Percentiles rank a stretch among this genome's conserved stretches.
Evolutionary conservation across 179 eudicot species (phyloP).

Genomic region (Pouteria campechiana): DNA sequence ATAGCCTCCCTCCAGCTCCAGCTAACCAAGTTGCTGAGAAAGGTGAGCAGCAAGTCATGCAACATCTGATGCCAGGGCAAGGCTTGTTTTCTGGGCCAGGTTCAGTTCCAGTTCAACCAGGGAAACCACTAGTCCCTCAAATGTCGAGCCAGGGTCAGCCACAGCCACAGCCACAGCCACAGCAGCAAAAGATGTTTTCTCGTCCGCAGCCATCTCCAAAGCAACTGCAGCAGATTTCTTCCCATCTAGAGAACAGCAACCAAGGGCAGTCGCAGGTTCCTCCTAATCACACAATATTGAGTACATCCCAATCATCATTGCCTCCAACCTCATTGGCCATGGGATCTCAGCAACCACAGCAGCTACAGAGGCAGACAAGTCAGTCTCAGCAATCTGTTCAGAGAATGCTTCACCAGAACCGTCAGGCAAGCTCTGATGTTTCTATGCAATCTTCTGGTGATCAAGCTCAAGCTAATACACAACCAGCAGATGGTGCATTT

Average conservation of each 20-base stretch:
- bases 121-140: constrained; percentile 31
- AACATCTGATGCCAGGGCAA: constrained; percentile 43
- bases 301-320: constrained; percentile 25
- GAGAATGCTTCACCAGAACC: constrained; percentile 38
- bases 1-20: constrained; percentile 42
- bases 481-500: constrained; percentile 16
- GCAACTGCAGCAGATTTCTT: constrained; percentile 37
- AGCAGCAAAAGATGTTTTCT: constrained; percentile 41
- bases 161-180: too few relatives aligned
- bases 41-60: constrained; percentile 30
- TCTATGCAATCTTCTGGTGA: constrained; percentile 28
- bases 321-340: constrained; percentile 15
- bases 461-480: constrained; percentile 28
- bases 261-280: constrained; percentile 28
- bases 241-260: constrained; percentile 35
- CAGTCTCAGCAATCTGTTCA: constrained; percentile 36
- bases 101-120: constrained; percentile 20
- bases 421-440: constrained; percentile 31
- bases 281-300: constrained; percentile 17
- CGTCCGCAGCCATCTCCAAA: constrained; percentile 23
- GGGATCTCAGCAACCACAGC: constrained; percentile 36
- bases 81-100: constrained; percentile 33
- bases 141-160: constrained; percentile 29
- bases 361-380: constrained; percentile 29
- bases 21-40: constrained; percentile 46